These are phyloP conservation scores for Chenopodium formosanum DNA, from an alignment of 148 eudicot species.

Conservation along the genomic window DNA sequence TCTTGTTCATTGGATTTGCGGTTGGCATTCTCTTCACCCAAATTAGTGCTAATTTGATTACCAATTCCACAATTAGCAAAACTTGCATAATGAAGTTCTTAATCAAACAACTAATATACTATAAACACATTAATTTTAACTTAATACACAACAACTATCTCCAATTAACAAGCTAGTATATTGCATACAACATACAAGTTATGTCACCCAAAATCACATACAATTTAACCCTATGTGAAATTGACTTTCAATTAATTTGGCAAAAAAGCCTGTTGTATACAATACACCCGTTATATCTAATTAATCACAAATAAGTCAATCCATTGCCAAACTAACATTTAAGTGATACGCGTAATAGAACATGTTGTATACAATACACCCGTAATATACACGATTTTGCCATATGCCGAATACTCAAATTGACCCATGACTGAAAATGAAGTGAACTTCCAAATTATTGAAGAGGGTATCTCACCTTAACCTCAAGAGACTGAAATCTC, in stretches of 20 bases:
- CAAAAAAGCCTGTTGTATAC: background rate
- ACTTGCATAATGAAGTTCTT: background rate
- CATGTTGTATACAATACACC: background rate
- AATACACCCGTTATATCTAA: background rate
- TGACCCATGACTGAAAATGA: background rate
- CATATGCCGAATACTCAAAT: background rate
- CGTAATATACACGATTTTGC: background rate
- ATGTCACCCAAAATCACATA: background rate
- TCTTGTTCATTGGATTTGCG: background rate
- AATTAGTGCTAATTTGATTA: background rate
- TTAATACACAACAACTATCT: too few relatives aligned
- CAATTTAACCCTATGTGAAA: too few relatives aligned
- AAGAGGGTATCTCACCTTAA: slow-evolving; percentile 30
- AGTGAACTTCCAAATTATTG: background rate
- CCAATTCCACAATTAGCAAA: background rate
- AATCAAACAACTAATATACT: too few relatives aligned
- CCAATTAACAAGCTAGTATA: too few relatives aligned
- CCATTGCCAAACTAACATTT: background rate
- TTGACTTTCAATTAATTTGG: background rate
- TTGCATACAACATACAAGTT: too few relatives aligned
- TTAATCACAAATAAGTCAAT: background rate
- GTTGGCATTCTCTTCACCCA: background rate
- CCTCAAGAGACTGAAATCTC: slow-evolving; percentile 38
- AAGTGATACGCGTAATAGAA: background rate
- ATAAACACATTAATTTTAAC: too few relatives aligned